A percentile compares a stretch with the other conserved stretches of the same genome.
phyloP scores from a whole-genome alignment of 1,139 yeast species.

The Geotrichum citri-aurantii region DNA sequence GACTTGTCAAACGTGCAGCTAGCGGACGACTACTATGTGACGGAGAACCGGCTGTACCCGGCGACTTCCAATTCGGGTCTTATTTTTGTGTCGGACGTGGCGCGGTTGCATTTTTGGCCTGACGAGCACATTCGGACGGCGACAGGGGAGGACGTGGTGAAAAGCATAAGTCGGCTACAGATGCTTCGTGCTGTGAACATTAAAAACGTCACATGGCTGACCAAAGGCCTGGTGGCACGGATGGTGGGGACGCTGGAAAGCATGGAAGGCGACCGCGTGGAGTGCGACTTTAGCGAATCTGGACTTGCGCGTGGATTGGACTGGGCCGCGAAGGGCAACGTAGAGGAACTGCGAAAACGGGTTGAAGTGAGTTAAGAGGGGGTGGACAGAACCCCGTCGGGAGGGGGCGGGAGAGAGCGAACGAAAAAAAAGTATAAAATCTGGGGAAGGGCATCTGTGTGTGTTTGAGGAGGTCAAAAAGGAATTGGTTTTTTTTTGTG shows the following conservation, averaged over 20 bases:
- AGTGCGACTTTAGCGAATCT: slow-evolving; percentile 21
- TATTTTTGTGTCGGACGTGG: slow-evolving; percentile 31
- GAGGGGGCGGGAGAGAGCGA: neutral
- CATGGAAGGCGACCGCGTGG: neutral
- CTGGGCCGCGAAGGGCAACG: slow-evolving; percentile 23
- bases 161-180: slow-evolving; percentile 21
- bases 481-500: too few relatives aligned
- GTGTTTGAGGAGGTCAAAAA: too few relatives aligned
- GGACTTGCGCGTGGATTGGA: slow-evolving; percentile 22
- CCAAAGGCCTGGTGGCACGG: slow-evolving; percentile 18
- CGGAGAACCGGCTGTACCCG: slow-evolving; percentile 17
- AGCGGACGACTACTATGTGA: slow-evolving; percentile 29
- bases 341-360: neutral
- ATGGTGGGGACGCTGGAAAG: slow-evolving; percentile 13
- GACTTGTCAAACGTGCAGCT: slow-evolving; percentile 29
- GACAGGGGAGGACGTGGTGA: slow-evolving; percentile 23
- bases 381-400: too few relatives aligned
- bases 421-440: too few relatives aligned
- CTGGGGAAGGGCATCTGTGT: too few relatives aligned
- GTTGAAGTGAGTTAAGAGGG: neutral
- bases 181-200: slow-evolving; percentile 21
- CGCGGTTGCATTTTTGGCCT: slow-evolving; percentile 27
- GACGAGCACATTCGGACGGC: slow-evolving; percentile 26
- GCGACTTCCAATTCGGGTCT: slow-evolving; percentile 22
- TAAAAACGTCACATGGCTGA: slow-evolving; percentile 28